Conservation (phyloP, 1,139 yeast species). For the Geotrichum siamense region DNA sequence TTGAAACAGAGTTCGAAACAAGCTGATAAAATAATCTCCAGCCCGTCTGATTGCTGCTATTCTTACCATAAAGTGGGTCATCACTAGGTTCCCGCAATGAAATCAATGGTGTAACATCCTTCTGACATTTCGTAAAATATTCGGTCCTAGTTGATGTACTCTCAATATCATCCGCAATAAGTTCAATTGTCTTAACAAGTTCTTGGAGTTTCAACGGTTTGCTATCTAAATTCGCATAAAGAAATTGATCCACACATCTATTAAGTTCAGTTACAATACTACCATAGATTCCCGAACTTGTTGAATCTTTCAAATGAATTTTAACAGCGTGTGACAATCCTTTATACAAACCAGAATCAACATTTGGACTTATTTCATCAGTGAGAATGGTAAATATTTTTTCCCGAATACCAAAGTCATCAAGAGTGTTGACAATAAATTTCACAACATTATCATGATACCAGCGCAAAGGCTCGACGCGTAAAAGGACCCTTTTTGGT, state of each 20-base stretch:
- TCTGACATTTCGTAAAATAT: conserved; percentile 14
- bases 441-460: conserved; percentile 17
- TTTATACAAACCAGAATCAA: conserved; percentile 6
- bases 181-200: conserved; percentile 15
- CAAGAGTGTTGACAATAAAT: conserved; percentile 9
- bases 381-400: conserved; percentile 16
- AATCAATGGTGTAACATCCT: conserved; percentile 9
- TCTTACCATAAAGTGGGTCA: conserved; percentile 15
- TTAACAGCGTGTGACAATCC: conserved; percentile 6
- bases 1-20: conserved; percentile 10
- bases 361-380: conserved; percentile 4
- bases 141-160: conserved; percentile 10
- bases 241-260: conserved; percentile 10
- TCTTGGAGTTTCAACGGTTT: conserved; percentile 3
- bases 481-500: conserved; percentile 13
- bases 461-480: conserved; percentile 16
- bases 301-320: neutral
- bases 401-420: conserved; percentile 15
- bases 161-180: conserved; percentile 15
- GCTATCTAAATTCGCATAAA: neutral
- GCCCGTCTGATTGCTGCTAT: conserved; percentile 16
- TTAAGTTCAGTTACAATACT: conserved; percentile 15
- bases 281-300: conserved; percentile 8
- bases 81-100: conserved; percentile 16
- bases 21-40: conserved; percentile 16